Conservation (phyloP, 2,329 filamentous ascomycete species). For the Neonectria neomacrospora region DNA sequence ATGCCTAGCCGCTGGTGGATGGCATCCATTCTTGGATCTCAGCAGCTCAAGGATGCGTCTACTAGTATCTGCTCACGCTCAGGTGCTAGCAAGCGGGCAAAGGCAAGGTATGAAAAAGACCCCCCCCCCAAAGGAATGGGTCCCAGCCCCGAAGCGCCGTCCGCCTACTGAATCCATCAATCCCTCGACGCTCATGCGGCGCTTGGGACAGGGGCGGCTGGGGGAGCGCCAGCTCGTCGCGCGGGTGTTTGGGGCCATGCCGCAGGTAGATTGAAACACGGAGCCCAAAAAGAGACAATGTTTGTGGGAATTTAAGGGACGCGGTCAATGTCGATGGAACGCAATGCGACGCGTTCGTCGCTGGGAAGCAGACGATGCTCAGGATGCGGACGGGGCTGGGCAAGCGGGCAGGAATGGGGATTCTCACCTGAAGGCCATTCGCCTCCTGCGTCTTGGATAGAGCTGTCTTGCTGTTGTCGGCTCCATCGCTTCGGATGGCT, state of each 20-base stretch:
- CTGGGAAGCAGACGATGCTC: background rate
- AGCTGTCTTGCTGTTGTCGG: background rate
- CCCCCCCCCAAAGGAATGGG: too few species aligned
- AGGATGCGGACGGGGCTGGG: constrained; percentile 17
- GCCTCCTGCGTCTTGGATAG: background rate
- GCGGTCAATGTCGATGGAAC: constrained; percentile 20
- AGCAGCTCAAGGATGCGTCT: background rate
- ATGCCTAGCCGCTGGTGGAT: background rate
- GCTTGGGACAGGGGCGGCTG: constrained; percentile 7
- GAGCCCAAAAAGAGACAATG: constrained; percentile 8
- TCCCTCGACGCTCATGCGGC: constrained; percentile 18
- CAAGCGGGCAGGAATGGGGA: constrained; percentile 9
- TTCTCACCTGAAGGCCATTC: background rate
- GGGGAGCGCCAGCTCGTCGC: constrained; percentile 36
- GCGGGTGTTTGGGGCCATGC: constrained; percentile 39
- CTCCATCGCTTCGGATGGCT: background rate
- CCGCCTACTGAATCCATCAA: background rate
- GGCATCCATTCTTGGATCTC: background rate
- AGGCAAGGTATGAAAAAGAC: too few species aligned
- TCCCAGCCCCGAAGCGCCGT: background rate
- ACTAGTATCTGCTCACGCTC: too few species aligned
- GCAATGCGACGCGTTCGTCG: constrained; percentile 1
- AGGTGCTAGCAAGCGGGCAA: too few species aligned
- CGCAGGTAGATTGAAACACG: constrained; percentile 30
- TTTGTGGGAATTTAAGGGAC: constrained; percentile 16